Percentiles rank a stretch among this genome's conserved stretches.
Evolutionary conservation across 768 basidiomycete genomes (phyloP).

Genomic region (Suillus lakei): DNA sequence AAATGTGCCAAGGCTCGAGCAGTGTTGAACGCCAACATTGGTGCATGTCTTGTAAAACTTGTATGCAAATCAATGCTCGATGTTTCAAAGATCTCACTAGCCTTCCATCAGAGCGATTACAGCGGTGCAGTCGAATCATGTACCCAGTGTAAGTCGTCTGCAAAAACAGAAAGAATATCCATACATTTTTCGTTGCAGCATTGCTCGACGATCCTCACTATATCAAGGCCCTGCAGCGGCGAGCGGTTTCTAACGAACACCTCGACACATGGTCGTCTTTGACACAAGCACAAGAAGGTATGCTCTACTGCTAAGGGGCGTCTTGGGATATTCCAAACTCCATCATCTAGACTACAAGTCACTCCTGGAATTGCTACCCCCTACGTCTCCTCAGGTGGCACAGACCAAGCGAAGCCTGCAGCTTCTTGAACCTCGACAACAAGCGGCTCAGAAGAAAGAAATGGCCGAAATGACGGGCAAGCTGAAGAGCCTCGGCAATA

Average conservation of each 20-base stretch:
- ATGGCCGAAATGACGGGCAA: constrained; percentile 92
- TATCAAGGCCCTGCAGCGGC: constrained; percentile 85
- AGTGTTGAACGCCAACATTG: constrained; percentile 85
- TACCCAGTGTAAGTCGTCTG: constrained; percentile 59
- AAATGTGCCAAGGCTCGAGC: constrained; percentile 66
- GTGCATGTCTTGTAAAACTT: constrained; percentile 80
- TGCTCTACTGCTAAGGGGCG: background rate
- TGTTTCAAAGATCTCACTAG: constrained; percentile 3
- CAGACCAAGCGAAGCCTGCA: constrained; percentile 55
- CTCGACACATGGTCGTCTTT: constrained; percentile 86
- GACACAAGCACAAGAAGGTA: constrained; percentile 84
- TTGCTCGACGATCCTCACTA: constrained; percentile 87
- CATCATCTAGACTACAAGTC: constrained; percentile 69
- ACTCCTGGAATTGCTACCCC: constrained; percentile 67
- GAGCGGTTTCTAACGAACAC: constrained; percentile 85
- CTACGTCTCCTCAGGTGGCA: constrained; percentile 52
- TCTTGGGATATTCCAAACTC: background rate
- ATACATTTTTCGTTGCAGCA: constrained; percentile 49
- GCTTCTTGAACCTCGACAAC: constrained; percentile 67
- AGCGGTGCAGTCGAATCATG: constrained; percentile 83
- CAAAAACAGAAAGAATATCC: background rate
- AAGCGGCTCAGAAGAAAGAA: constrained; percentile 82
- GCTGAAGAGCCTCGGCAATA: constrained; percentile 91
- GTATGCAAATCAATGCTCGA: constrained; percentile 45
- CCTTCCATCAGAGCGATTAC: constrained; percentile 63